phyloP scores from a whole-genome alignment of 1,284 basidiomycete species.

The Polyporus tsugae region DNA sequence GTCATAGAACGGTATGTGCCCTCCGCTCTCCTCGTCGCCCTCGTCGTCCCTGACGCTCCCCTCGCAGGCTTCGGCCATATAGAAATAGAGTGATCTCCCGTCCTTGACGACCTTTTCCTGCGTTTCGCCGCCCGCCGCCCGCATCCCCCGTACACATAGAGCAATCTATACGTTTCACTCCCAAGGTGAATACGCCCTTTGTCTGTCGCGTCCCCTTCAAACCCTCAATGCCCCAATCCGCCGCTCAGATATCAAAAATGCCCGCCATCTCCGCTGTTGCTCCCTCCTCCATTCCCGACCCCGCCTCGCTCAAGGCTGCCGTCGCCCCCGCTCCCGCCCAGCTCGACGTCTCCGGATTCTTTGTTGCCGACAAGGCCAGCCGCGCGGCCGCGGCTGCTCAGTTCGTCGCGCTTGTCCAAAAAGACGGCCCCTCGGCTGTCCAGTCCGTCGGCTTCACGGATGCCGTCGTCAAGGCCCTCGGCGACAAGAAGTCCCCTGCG shows the following conservation, averaged over 20 bases:
- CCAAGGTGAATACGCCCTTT: constrained; percentile 37
- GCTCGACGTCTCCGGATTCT: constrained; percentile 72
- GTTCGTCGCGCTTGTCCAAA: constrained; percentile 80
- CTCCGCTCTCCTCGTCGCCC: constrained; percentile 16
- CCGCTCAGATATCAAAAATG: constrained; percentile 66
- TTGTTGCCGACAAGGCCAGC: constrained; percentile 76
- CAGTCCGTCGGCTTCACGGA: constrained; percentile 80
- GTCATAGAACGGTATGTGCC: constrained; percentile 55
- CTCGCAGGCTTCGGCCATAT: constrained; percentile 41
- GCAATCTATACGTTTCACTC: constrained; percentile 35
- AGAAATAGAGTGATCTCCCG: constrained; percentile 48
- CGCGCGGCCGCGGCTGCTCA: constrained; percentile 76
- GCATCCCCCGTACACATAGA: constrained; percentile 40
- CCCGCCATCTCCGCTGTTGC: constrained; percentile 69
- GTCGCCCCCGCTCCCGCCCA: constrained; percentile 60
- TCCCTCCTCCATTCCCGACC: constrained; percentile 55
- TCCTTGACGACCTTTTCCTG: constrained; percentile 50
- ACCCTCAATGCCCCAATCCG: constrained; percentile 34
- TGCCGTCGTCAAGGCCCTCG: constrained; percentile 86
- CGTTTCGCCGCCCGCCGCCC: constrained; percentile 32
- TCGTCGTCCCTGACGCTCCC: constrained; percentile 23
- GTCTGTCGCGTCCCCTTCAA: constrained; percentile 15
- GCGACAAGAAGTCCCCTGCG: constrained; percentile 90
- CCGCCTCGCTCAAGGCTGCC: constrained; percentile 72
- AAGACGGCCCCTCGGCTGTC: constrained; percentile 88